phyloP scores from a whole-genome alignment of 1,284 basidiomycete genomes.

The Ganoderma boninense region DNA sequence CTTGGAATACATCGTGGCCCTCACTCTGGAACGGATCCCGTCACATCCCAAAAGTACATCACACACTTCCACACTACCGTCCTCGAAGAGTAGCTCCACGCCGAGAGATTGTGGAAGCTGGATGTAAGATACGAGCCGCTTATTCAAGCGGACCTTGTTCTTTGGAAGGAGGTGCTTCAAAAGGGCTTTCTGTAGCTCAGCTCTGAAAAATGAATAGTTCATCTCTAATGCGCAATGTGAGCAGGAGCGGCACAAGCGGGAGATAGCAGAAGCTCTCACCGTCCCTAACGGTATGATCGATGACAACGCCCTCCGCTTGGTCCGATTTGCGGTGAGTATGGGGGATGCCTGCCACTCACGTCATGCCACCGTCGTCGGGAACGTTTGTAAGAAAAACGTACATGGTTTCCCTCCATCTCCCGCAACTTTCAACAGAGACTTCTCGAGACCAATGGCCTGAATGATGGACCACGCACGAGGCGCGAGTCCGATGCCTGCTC shows the following conservation, averaged over 20 bases:
- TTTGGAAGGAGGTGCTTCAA: slow-evolving; percentile 50
- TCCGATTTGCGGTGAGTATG: slow-evolving; percentile 22
- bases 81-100: slow-evolving; percentile 55
- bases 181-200: slow-evolving; percentile 59
- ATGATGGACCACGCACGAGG: slow-evolving; percentile 59
- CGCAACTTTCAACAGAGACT: slow-evolving; percentile 51
- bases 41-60: slow-evolving; percentile 61
- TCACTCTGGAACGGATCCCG: slow-evolving; percentile 54
- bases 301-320: slow-evolving; percentile 50
- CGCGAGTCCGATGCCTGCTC: slow-evolving; percentile 66
- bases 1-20: slow-evolving; percentile 31
- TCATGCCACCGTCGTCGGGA: no score
- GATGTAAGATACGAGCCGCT: slow-evolving; percentile 56
- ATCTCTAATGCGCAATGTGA: slow-evolving; percentile 43
- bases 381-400: background rate
- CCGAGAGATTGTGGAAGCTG: slow-evolving; percentile 36
- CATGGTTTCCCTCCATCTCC: slow-evolving; percentile 44
- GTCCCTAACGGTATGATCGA: slow-evolving; percentile 54
- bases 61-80: slow-evolving; percentile 54
- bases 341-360: background rate
- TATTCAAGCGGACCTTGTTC: slow-evolving; percentile 49
- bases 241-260: background rate
- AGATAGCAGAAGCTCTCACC: slow-evolving; percentile 41
- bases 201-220: slow-evolving; percentile 55
- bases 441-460: slow-evolving; percentile 55